These are phyloP conservation scores for Claviceps digitariae DNA, from an alignment of 2,329 filamentous ascomycete species.

Conservation along the genomic window DNA sequence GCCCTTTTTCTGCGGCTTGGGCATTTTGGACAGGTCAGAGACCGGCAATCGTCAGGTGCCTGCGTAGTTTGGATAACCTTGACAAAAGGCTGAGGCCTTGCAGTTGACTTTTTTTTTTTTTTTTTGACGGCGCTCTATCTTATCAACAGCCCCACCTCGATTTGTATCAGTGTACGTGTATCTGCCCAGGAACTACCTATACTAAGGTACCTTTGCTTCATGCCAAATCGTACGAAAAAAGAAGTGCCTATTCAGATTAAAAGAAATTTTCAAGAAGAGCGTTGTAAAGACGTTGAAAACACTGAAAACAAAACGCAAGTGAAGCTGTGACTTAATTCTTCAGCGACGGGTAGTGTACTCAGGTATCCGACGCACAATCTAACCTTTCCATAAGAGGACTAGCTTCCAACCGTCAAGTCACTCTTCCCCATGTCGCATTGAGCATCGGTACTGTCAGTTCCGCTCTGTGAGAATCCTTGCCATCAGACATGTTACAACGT, in stretches of 20 bases:
- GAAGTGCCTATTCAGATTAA: background rate
- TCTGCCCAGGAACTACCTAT: too few relatives aligned
- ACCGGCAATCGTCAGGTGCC: background rate
- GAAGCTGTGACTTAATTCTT: background rate
- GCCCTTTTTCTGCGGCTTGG: constrained; percentile 25
- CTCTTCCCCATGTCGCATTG: background rate
- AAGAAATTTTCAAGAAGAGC: background rate
- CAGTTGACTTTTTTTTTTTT: constrained; percentile 9
- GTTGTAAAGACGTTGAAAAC: too few relatives aligned
- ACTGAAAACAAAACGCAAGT: background rate
- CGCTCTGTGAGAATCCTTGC: background rate
- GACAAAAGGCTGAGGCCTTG: background rate
- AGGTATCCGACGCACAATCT: background rate
- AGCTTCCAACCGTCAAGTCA: background rate
- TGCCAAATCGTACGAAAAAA: background rate
- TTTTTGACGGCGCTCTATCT: constrained; percentile 7
- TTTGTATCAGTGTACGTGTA: background rate
- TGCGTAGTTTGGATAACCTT: background rate
- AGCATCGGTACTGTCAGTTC: background rate
- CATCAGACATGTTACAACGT: background rate
- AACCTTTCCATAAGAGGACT: background rate
- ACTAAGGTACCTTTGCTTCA: too few relatives aligned
- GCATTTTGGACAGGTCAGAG: constrained; percentile 13
- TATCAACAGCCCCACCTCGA: constrained; percentile 7
- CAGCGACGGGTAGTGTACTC: background rate